phyloP scores from a whole-genome alignment of 228 moss, liverwort and hornwort genomes.

The Sphagnum magellanicum region DNA sequence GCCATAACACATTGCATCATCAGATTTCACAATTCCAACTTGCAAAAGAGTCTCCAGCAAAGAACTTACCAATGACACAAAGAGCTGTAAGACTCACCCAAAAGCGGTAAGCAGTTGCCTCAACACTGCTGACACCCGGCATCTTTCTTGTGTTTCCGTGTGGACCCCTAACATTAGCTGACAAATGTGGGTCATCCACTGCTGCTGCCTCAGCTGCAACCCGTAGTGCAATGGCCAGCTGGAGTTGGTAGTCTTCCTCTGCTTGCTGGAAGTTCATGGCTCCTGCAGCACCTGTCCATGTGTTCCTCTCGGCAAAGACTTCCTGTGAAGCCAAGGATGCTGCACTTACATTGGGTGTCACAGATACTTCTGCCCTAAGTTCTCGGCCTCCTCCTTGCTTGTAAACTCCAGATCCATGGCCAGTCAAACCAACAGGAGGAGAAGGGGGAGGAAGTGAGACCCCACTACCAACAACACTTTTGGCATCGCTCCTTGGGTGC shows the following conservation, averaged over 20 bases:
- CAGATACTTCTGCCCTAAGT: conserved; percentile 48
- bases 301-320: conserved; percentile 39
- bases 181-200: conserved; percentile 79
- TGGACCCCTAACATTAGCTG: conserved; percentile 60
- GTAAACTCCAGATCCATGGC: conserved; percentile 27
- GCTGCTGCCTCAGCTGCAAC: conserved; percentile 94
- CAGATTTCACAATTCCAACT: too few species aligned
- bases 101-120: conserved; percentile 90
- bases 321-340: conserved; percentile 47
- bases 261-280: conserved; percentile 90
- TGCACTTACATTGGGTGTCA: conserved; percentile 87
- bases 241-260: conserved; percentile 95
- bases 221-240: conserved; percentile 82
- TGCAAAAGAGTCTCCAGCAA: too few species aligned
- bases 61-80: too few species aligned
- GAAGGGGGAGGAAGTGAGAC: neutral
- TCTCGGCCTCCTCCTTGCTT: conserved; percentile 26
- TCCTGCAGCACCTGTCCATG: conserved; percentile 34
- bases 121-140: conserved; percentile 66
- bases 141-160: conserved; percentile 47
- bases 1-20: conserved; percentile 6
- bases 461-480: too few species aligned
- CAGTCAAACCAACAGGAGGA: conserved; percentile 30
- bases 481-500: conserved; percentile 14
- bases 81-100: conserved; percentile 55